Evolutionary conservation across 768 basidiomycete genomes (phyloP).

Genomic region (Lactarius hatsudake): DNA sequence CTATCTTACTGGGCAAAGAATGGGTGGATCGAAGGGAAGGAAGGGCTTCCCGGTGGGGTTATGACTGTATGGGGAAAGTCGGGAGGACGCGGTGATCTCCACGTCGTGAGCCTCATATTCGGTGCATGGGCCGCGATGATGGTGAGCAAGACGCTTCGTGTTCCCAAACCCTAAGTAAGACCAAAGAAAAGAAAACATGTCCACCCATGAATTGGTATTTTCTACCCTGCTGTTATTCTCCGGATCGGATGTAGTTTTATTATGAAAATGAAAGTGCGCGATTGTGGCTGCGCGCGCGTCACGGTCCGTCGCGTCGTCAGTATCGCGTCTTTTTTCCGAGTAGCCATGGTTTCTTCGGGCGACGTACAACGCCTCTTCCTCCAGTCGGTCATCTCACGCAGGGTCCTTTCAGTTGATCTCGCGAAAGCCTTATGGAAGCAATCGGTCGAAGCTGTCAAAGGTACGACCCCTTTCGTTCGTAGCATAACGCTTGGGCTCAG

Average conservation of each 20-base stretch:
- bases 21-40: constrained; percentile 80
- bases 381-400: constrained; percentile 72
- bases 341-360: constrained; percentile 44
- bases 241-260: neutral
- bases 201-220: neutral
- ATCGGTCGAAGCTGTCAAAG: constrained; percentile 63
- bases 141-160: constrained; percentile 94
- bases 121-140: constrained; percentile 89
- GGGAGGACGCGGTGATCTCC: constrained; percentile 82
- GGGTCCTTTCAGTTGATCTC: constrained; percentile 60
- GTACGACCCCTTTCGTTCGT: constrained; percentile 37
- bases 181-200: neutral
- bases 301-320: constrained; percentile 31
- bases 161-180: constrained; percentile 64
- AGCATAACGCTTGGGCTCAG: neutral
- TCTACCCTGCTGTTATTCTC: neutral
- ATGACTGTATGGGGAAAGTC: constrained; percentile 66
- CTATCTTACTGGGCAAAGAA: constrained; percentile 80
- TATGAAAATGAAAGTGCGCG: neutral
- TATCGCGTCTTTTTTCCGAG: constrained; percentile 9
- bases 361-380: constrained; percentile 78
- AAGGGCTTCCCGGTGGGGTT: constrained; percentile 74
- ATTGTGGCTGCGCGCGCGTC: neutral
- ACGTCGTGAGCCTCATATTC: constrained; percentile 75
- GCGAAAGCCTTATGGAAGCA: constrained; percentile 66